phyloP scores from a whole-genome alignment of 495 filamentous ascomycete genomes.

The Neurospora terricola region DNA sequence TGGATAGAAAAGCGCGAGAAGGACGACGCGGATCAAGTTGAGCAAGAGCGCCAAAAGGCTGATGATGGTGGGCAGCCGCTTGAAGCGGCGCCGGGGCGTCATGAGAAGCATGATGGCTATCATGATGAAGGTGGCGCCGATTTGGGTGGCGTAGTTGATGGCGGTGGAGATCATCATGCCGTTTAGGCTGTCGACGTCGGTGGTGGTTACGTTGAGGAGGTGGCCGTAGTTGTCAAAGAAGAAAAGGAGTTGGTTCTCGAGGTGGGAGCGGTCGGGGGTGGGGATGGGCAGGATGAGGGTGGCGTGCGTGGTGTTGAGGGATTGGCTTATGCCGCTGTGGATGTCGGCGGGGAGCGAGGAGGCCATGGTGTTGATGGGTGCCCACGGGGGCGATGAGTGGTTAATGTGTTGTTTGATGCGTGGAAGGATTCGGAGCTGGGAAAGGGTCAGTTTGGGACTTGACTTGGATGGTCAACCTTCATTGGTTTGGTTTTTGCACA shows the following conservation, averaged over 20 bases:
- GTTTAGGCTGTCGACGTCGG: conserved; percentile 39
- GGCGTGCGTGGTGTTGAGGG: neutral
- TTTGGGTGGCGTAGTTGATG: conserved; percentile 63
- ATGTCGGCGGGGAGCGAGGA: neutral
- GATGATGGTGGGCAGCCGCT: conserved; percentile 13
- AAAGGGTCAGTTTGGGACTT: neutral
- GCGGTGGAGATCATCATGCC: conserved; percentile 31
- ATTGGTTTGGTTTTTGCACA: neutral
- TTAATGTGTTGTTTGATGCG: neutral
- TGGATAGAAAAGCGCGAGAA: conserved; percentile 49
- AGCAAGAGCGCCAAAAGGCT: conserved; percentile 26
- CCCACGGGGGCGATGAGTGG: neutral
- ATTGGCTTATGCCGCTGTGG: neutral
- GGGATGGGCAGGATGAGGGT: neutral
- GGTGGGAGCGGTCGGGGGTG: neutral
- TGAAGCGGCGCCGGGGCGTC: conserved; percentile 18
- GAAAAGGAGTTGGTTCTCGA: neutral
- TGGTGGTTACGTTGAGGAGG: conserved; percentile 39
- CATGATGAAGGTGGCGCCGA: conserved; percentile 63
- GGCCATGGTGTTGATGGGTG: neutral
- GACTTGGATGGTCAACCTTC: neutral
- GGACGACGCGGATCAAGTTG: conserved; percentile 50
- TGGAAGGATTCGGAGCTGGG: neutral
- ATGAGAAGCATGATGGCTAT: conserved; percentile 48
- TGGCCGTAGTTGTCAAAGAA: neutral